Base-by-base conservation (phyloP, 331 rosid genomes). In the Malus hybrid region DNA sequence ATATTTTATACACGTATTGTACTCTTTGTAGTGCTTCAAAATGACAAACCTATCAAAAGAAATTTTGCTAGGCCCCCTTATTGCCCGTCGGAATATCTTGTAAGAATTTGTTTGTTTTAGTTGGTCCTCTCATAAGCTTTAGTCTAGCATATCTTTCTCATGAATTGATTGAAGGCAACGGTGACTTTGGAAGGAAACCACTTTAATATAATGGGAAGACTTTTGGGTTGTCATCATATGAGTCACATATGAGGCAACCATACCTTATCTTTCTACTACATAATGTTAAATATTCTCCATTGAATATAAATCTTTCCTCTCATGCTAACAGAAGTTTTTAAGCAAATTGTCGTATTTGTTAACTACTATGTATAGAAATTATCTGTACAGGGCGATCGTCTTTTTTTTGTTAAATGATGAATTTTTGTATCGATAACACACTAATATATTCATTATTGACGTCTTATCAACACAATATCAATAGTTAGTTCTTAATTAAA, bases 181-280 rank as follows among this genome's bases (percentile, higher is more conserved):
- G 70, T 66, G 82, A 80, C 80, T 85, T 91, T 78, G 63, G 75
- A 82, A 82, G 79, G 87, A 80, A 73, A 63, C 89, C 76, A 84
- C 87, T 74, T 77, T 85, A 61, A 64, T 16, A 14, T 30, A 64
- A 34, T 63, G 34, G 65, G 69, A 63, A 74, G 82, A 85, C 91
- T 84, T 84, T 75, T 69, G 69, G 82, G 90, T 65, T 88, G 93
- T 90, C 86, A 66, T 75, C 84, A 36, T 64, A 73, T 66, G 86
- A 75, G 75, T 60, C 69, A 4, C 19, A 46, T 36, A 36, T 82
- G 87, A 73, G 80, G 80, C 79, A 76, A 78, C 80, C 89, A 84
- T 71, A 33, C 74, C 77, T 57, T 79, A 44, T 76, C 82, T 78
- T 69, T 55, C 4, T 16, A 6, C 56, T 6, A 16, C 56, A 2